Conservation (phyloP, 176 grass and related monocot genomes). For the Paspalum vaginatum region DNA sequence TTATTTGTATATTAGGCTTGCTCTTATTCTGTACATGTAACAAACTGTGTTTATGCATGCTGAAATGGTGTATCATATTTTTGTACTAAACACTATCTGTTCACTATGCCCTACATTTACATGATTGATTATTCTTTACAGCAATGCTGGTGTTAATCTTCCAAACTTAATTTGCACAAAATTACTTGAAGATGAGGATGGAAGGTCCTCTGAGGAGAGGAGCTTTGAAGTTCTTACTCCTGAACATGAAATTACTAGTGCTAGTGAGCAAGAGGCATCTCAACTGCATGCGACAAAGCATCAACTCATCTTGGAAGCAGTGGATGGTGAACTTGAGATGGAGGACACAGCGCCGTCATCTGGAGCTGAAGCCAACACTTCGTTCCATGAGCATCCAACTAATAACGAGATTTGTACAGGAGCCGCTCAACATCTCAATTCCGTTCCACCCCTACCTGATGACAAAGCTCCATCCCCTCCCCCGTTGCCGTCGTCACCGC, state of each 20-base stretch:
- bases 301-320: conserved; percentile 77
- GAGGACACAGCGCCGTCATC: conserved; percentile 81
- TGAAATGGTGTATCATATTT: conserved; percentile 41
- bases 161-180: conserved; percentile 65
- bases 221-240: conserved; percentile 96
- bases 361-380: conserved; percentile 41
- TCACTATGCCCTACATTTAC: conserved; percentile 10
- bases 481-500: conserved; percentile 89
- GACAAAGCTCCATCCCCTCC: conserved; percentile 86
- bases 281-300: conserved; percentile 58
- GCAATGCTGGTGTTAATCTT: conserved; percentile 88
- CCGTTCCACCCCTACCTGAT: conserved; percentile 75
- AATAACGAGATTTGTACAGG: conserved; percentile 26
- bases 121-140: conserved; percentile 48
- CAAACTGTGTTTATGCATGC: neutral
- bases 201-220: conserved; percentile 68
- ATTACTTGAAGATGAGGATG: conserved; percentile 80
- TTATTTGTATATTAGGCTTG: neutral
- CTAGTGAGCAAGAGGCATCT: conserved; percentile 50
- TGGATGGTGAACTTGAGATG: conserved; percentile 96
- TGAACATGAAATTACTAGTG: conserved; percentile 51
- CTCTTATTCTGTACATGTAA: conserved; percentile 1
- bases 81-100: conserved; percentile 9
- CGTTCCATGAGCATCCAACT: conserved; percentile 35
- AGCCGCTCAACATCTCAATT: conserved; percentile 36